phyloP scores from a whole-genome alignment of 352 stramenopile genomes.

The Thraustochytrium striatum region DNA sequence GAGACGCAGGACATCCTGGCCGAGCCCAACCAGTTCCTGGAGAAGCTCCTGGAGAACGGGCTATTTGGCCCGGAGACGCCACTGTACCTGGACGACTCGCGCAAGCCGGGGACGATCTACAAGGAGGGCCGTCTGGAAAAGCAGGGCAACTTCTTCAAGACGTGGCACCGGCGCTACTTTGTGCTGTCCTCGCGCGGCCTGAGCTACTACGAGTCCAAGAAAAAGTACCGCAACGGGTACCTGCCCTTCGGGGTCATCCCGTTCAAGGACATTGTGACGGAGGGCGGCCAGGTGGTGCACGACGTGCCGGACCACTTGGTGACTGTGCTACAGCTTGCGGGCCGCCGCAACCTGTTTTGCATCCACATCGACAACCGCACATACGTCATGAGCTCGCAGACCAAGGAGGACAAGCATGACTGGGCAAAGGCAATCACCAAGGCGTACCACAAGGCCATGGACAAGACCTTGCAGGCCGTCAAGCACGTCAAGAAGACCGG shows the following conservation, averaged over 20 bases:
- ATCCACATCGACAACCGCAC: conserved; percentile 1
- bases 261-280: neutral
- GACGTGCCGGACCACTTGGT: conserved; percentile 11
- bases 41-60: neutral
- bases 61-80: neutral
- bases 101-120: too few relatives aligned
- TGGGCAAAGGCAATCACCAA: conserved; percentile 20
- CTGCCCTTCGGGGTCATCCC: conserved; percentile 24
- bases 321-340: neutral
- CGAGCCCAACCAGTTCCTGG: neutral
- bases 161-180: conserved; percentile 35
- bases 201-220: conserved; percentile 21
- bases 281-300: conserved; percentile 23
- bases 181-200: conserved; percentile 18
- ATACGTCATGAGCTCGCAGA: neutral
- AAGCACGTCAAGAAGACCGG: neutral
- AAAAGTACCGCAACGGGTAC: neutral
- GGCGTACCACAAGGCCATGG: neutral
- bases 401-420: conserved; percentile 9
- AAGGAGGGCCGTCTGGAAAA: conserved; percentile 34
- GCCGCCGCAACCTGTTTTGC: conserved; percentile 34
- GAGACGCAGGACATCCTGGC: neutral
- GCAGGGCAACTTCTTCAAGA: conserved; percentile 36
- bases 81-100: too few relatives aligned
- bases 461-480: conserved; percentile 7